Conservation (phyloP, 257 asterid genomes). For the Thymus mandschuricus region DNA sequence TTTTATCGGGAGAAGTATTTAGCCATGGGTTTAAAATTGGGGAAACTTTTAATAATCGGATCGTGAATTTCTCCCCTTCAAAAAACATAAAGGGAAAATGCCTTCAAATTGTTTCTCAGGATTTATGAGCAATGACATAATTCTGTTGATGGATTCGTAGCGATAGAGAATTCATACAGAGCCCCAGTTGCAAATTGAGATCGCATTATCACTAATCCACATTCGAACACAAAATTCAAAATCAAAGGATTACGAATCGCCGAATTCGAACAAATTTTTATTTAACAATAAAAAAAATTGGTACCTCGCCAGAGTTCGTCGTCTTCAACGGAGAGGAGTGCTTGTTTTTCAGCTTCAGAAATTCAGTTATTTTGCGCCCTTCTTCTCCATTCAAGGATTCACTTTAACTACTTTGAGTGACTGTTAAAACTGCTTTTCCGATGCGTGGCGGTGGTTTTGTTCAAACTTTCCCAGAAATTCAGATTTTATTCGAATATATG, state of each 20-base stretch:
- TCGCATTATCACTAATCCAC: not conserved
- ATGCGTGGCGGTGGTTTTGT: not conserved
- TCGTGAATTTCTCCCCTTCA: no score
- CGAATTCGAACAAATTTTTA: not conserved
- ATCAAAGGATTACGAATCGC: constrained; percentile 2
- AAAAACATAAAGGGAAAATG: no score
- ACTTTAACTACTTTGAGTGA: no score
- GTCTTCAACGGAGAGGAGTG: constrained; percentile 18
- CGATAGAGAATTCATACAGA: not conserved
- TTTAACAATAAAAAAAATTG: not conserved
- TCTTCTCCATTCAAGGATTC: not conserved
- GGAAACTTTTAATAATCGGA: no score
- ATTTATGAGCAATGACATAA: no score
- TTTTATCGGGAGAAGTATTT: not conserved
- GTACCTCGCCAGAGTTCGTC: constrained; percentile 27
- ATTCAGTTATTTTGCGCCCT: not conserved
- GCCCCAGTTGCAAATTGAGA: constrained; percentile 15
- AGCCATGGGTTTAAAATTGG: not conserved
- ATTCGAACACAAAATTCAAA: not conserved
- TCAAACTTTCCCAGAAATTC: no score
- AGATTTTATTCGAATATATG: no score
- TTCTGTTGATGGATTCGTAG: no score
- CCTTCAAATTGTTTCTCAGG: no score
- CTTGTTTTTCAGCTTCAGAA: not conserved
- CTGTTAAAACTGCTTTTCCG: not conserved